Evolutionary conservation across 805 yeast genomes (phyloP), one percentile per base, ranked within the genome.

Genomic region (Candida railenensis): DNA sequence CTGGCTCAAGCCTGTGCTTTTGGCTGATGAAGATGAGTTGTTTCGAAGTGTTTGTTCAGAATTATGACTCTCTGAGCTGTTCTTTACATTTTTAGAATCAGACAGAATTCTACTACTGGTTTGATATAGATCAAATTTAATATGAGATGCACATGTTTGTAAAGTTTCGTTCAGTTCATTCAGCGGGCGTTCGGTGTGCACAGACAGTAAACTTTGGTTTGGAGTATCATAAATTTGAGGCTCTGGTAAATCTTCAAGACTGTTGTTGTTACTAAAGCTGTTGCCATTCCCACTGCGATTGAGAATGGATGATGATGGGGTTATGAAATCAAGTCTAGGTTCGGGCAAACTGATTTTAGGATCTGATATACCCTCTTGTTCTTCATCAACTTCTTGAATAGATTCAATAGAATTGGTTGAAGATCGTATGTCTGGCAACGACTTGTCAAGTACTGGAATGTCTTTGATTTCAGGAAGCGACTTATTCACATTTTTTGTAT

Each of bases 221-320:
- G 42, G 42, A n/a, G 42, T 22, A 20, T 39, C 42, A 20, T 22
- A 39, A 9, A 39, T 39, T 21, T 39, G 42, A 8, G 42, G 42
- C n/a, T 39, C 42, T 5, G 42, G 42, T 32, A 39, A 39, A 8
- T 39, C 42, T 22, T 39, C 42, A 28, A 36, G 39, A 36, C 40
- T 37, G 18, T 21, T 18, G 30, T 37, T 37, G 30, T 22, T 37
- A 11, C 16, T 33, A 30, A 21, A 37, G 40, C 30, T 37, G 30
- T 36, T 36, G 4, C 39, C 39, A 19, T 16, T 15, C 22, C 39
- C 39, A 4, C 22, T 36, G 22, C 39, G 39, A 16, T 36, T 36
- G 12, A 36, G 8, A 7, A 36, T 36, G 19, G 39, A 36, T 11
- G 39, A 36, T 8, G 39, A 36, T 16, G 39, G 19, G n/a, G 39